These are phyloP conservation scores for Paralagenidium karlingii DNA, from an alignment of 352 stramenopile genomes.

Conservation along the genomic window DNA sequence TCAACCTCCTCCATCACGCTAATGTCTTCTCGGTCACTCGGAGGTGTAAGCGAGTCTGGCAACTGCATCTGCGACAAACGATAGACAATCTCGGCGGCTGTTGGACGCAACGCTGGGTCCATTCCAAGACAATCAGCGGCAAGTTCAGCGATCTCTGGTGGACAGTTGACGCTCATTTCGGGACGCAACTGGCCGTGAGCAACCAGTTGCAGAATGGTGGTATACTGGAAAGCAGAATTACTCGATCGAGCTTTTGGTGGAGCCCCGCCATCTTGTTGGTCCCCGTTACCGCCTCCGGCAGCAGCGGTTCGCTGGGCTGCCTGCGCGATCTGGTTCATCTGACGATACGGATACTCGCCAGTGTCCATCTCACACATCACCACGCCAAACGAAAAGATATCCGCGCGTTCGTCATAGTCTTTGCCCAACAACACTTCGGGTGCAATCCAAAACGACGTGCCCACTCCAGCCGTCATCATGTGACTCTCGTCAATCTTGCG, in stretches of 20 bases:
- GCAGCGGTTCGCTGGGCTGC: conserved; percentile 5
- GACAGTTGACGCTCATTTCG: conserved; percentile 54
- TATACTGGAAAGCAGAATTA: too few species aligned
- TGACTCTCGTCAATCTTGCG: conserved; percentile 11
- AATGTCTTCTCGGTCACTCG: too few species aligned
- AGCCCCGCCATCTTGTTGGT: too few species aligned
- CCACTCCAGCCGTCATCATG: conserved; percentile 11
- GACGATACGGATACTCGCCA: conserved; percentile 18
- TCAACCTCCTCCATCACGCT: too few species aligned
- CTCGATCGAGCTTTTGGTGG: too few species aligned
- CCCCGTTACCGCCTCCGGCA: too few species aligned
- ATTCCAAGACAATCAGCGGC: conserved; percentile 50
- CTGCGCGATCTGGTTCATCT: conserved; percentile 17
- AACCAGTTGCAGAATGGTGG: conserved; percentile 19
- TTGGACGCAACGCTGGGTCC: conserved; percentile 55
- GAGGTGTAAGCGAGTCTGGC: too few species aligned
- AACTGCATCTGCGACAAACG: too few species aligned
- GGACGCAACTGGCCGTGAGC: conserved; percentile 12
- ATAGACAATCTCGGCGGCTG: conserved; percentile 56
- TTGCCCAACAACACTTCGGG: conserved; percentile 15
- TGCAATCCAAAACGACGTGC: conserved; percentile 13
- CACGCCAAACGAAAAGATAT: conserved; percentile 28
- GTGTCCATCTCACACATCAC: conserved; percentile 35
- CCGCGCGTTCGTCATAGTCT: conserved; percentile 35
- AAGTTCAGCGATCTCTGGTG: conserved; percentile 33